Evolutionary conservation across 108 stramenopile species (phyloP), one percentile per base, ranked within the genome.

Genomic region (Fistulifera solaris): DNA sequence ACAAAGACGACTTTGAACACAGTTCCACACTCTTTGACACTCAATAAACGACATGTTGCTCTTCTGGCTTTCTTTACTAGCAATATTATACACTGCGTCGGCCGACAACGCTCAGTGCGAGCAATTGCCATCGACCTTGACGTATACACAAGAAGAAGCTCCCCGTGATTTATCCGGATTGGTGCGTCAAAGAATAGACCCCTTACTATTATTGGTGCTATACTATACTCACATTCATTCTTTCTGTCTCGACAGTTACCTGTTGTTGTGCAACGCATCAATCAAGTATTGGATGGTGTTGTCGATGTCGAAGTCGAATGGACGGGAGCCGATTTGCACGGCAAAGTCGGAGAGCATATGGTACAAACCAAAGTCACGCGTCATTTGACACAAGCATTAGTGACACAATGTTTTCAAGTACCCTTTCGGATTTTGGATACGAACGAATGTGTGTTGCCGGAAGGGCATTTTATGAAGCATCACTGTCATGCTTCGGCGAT

Each of bases 401-500:
- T 76, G 15, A 59, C 69, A 1, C 82, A 87, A 54, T 95, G 94
- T 64, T 91, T 94, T 63, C 70, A 81, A 16, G 77, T 96, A 40
- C 88, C 88, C 27, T 86, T 96, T 51, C 66, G 76, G 17, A 92
- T 96, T 59, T 45, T 70, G 39, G 94, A 96, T 67, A 88, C 86
- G 8, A 62, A 96, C 54, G 94, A 96, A 68, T 96, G 94, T 49
- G 48, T 58, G 22, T 68, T 92, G 14, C 83, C 86, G 0, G 35
- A 12, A 7, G 57, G 61, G 5, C 82, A 88, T 73, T 46, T 63
- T 42, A 87, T 94, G 90, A 56, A 69, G 0, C 93, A 94, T 61
- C 53, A 57, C 46, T 96, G 92, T 63, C 75, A 66, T 23, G 43
- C 56, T 12, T 72, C 83, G 26, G 64, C 84, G 10, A 39, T 76